These are phyloP conservation scores for Cystobasidium slooffiae DNA, from an alignment of 1,284 basidiomycete genomes.

Conservation along the genomic window DNA sequence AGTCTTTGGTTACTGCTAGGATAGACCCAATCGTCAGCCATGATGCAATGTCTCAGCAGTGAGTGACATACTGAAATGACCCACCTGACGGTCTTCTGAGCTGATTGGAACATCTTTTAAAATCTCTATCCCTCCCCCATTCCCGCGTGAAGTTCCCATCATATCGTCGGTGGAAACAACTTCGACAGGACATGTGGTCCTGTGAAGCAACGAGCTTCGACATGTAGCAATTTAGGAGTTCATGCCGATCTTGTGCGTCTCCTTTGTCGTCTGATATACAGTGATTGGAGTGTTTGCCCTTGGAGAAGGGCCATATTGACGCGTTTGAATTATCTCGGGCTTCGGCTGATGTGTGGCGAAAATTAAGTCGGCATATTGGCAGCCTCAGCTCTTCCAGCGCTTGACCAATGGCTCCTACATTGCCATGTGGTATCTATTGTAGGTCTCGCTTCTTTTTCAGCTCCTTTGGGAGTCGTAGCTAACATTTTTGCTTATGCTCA, in stretches of 20 bases:
- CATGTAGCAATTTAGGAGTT: slow-evolving; percentile 23
- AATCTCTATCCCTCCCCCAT: too few relatives aligned
- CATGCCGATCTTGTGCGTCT: slow-evolving; percentile 22
- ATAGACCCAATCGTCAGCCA: slow-evolving; percentile 15
- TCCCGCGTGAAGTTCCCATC: slow-evolving; percentile 2
- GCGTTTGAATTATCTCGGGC: too few relatives aligned
- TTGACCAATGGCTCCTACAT: slow-evolving; percentile 33
- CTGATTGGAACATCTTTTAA: too few relatives aligned
- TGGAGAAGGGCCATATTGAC: too few relatives aligned
- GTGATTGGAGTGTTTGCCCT: background rate
- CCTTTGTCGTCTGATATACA: background rate
- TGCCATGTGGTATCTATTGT: slow-evolving; percentile 34
- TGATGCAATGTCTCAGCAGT: slow-evolving; percentile 7
- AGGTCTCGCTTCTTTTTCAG: background rate
- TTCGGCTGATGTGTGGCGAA: too few relatives aligned
- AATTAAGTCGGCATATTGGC: slow-evolving; percentile 32
- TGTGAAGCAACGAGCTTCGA: slow-evolving; percentile 6
- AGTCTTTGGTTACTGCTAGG: slow-evolving; percentile 33
- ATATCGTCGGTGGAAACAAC: slow-evolving; percentile 25
- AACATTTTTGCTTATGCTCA: too few relatives aligned
- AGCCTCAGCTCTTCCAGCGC: slow-evolving; percentile 13
- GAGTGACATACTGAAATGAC: background rate
- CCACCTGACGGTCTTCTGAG: too few relatives aligned
- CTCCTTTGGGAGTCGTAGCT: too few relatives aligned
- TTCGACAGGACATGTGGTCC: slow-evolving; percentile 23